Evolutionary conservation across 139 green algal genomes (phyloP), one percentile per base, ranked within the genome.

Genomic region (Mychonastes homosphaera): DNA sequence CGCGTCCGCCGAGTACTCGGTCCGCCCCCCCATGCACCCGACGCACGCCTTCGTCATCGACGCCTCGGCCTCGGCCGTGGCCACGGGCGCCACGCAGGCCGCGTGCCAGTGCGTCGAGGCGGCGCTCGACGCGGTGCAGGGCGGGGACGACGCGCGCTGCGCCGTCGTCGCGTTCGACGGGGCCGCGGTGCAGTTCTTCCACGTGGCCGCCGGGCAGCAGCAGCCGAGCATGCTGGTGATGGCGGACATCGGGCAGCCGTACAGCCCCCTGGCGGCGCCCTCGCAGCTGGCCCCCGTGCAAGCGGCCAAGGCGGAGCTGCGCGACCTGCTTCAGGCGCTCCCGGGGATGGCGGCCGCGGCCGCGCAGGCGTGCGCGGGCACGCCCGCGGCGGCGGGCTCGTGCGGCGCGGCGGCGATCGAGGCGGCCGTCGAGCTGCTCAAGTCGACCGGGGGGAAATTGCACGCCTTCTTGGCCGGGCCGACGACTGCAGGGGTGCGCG

Each of bases 1-100:
- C 24, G 84, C 79, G 0, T 68, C 64, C 28, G 45, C 48, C 18
- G 65, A 84, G 45, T 92, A 87, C 77, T 71, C 79, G 65, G 79
- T 92, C 43, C 72, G 85, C 26, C 72, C 81, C n/a, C 77, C 84
- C 27, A 88, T 91, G 85, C 46, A 56, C 1, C 72, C 72, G 26
- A 71, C 72, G 10, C 82, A 94, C 64, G 74, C 91, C 48, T 96
- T 96, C 71, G 49, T 94, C 10, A 83, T 96, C 30, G 87, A 96
- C 51, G 80, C 82, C 2, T 79, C 67, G 27, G 40, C 65, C 26
- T 33, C 66, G 1, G 86, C 88, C 6, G 55, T 93, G 1, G 57
- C 70, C 3, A 78, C 59, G 1, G 88, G 88, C 9, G 79, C 70
- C 28, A 82, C 79, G 5, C 64, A 74, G 6, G 78, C 78, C 7